Conservation (phyloP, 768 basidiomycete genomes). For the Paxillus involutus region DNA sequence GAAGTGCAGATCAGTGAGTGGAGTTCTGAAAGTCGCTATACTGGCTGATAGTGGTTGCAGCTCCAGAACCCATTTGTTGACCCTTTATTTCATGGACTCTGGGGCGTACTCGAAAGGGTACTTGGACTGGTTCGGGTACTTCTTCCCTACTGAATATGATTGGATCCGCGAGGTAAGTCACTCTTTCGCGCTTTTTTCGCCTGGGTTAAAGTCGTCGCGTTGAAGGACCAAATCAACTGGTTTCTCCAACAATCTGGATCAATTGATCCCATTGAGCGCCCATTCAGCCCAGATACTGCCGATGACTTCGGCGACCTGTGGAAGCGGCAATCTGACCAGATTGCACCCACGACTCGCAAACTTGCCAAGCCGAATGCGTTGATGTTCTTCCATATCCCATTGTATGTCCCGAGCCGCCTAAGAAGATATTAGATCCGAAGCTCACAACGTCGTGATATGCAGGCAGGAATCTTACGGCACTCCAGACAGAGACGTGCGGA, state of each 20-base stretch:
- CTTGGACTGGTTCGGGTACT: constrained; percentile 56
- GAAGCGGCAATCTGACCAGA: constrained; percentile 61
- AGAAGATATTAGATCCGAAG: not conserved
- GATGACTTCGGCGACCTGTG: constrained; percentile 70
- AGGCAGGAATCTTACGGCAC: constrained; percentile 74
- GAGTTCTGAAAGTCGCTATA: not conserved
- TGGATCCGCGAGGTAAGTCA: constrained; percentile 68
- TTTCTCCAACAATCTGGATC: constrained; percentile 80
- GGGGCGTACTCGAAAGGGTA: constrained; percentile 69
- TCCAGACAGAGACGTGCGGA: constrained; percentile 64
- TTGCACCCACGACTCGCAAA: constrained; percentile 50
- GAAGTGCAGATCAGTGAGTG: constrained; percentile 80
- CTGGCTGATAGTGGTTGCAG: constrained; percentile 37
- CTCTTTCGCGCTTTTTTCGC: not conserved
- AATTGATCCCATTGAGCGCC: constrained; percentile 75
- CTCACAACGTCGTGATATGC: not conserved
- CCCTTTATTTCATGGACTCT: constrained; percentile 90
- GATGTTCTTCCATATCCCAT: constrained; percentile 97
- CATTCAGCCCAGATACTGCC: constrained; percentile 75
- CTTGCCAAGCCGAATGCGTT: constrained; percentile 93
- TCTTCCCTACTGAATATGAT: constrained; percentile 77
- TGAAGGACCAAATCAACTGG: constrained; percentile 83
- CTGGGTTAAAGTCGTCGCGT: not conserved
- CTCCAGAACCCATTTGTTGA: constrained; percentile 85
- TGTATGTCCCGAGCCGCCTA: constrained; percentile 46